Conservation (phyloP, 2,329 filamentous ascomycete genomes). For the Chrysoporthe deuterocubensis region DNA sequence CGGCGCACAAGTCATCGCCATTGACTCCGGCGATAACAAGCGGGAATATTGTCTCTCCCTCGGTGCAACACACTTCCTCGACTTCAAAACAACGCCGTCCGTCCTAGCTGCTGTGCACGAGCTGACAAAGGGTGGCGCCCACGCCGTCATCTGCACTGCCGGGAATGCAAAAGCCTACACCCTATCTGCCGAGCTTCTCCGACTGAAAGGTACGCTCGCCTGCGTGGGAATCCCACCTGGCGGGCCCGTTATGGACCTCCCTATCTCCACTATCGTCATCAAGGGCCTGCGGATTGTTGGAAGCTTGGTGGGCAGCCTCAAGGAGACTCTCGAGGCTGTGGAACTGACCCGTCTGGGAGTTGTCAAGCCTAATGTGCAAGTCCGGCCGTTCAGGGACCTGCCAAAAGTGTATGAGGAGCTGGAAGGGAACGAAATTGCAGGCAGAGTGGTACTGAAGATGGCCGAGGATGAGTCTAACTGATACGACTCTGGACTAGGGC, state of each 20-base stretch:
- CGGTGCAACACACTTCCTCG: background rate
- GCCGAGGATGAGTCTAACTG: background rate
- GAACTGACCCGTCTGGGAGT: background rate
- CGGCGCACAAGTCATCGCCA: background rate
- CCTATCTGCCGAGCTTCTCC: background rate
- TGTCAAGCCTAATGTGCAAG: background rate
- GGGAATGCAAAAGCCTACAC: background rate
- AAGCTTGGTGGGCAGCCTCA: background rate
- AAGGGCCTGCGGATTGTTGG: background rate
- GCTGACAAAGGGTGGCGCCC: background rate
- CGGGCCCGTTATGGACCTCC: background rate
- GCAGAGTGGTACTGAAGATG: background rate
- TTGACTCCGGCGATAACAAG: background rate
- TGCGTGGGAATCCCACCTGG: background rate
- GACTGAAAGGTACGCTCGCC: background rate
- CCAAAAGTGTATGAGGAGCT: background rate
- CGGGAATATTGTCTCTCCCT: background rate
- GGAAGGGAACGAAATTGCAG: background rate
- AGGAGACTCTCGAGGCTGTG: background rate
- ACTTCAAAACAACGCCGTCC: background rate
- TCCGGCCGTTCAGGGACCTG: background rate
- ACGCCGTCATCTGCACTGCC: background rate
- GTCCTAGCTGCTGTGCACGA: background rate
- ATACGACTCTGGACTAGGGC: too few relatives aligned
- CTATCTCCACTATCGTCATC: background rate